Conservation (phyloP, 208 protist genomes). For the Trypanosoma brucei region DNA sequence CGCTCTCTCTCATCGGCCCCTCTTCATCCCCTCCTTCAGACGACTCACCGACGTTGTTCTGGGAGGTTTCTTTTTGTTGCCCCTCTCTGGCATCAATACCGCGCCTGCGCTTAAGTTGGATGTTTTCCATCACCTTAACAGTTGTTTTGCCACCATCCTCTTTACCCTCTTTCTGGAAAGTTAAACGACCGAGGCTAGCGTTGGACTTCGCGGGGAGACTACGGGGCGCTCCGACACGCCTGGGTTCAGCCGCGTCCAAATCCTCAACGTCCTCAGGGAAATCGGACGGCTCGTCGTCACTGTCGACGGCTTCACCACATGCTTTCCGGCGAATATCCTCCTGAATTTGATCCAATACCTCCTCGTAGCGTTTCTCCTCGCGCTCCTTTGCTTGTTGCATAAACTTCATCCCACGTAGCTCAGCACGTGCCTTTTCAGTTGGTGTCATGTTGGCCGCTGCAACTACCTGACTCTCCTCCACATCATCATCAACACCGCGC, state of each 20-base stretch:
- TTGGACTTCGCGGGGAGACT: neutral
- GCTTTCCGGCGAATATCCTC: slow-evolving; percentile 50
- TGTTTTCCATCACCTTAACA: slow-evolving; percentile 31
- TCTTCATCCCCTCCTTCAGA: neutral
- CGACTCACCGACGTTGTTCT: neutral
- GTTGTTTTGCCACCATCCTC: slow-evolving; percentile 14
- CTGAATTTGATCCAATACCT: slow-evolving; percentile 46
- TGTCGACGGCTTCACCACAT: slow-evolving; percentile 14
- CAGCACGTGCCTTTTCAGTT: slow-evolving; percentile 58
- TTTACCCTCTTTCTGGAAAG: neutral
- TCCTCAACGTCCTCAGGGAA: slow-evolving; percentile 13
- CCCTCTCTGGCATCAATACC: slow-evolving; percentile 31
- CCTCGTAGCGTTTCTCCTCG: slow-evolving; percentile 49
- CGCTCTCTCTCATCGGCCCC: slow-evolving; percentile 4
- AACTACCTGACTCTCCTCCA: slow-evolving; percentile 5
- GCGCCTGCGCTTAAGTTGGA: slow-evolving; percentile 38
- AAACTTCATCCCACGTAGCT: slow-evolving; percentile 80
- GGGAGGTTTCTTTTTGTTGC: slow-evolving; percentile 3
- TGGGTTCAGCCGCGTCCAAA: slow-evolving; percentile 4
- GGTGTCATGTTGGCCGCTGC: slow-evolving; percentile 26
- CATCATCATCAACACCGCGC: slow-evolving; percentile 32
- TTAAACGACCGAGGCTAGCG: neutral
- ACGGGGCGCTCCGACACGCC: slow-evolving; percentile 1
- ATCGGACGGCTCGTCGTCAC: slow-evolving; percentile 11
- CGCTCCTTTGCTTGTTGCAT: slow-evolving; percentile 78